These are phyloP conservation scores for Camellia oleifera DNA, from an alignment of 179 eudicot species.

Conservation along the genomic window DNA sequence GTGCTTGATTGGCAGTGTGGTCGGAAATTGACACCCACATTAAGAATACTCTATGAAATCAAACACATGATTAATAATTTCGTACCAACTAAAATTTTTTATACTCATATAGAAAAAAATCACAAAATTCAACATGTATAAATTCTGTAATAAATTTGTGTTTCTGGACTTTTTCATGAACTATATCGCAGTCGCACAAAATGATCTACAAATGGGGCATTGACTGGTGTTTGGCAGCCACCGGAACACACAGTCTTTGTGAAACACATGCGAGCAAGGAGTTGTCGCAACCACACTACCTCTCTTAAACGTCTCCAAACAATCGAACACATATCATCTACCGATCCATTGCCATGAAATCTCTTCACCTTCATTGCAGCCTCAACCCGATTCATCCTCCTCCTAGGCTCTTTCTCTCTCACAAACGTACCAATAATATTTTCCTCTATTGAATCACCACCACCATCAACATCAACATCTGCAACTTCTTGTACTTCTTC, in stretches of 20 bases:
- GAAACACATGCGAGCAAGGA: constrained; percentile 14
- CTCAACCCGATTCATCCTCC: not conserved
- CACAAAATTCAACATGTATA: no score
- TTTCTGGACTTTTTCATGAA: not conserved
- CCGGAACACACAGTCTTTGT: not conserved
- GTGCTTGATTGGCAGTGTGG: no score
- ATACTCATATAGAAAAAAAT: no score
- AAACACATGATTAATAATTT: no score
- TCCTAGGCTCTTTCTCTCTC: no score
- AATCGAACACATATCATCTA: not conserved
- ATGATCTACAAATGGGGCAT: constrained; percentile 10
- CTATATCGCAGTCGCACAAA: not conserved
- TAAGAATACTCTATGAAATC: no score
- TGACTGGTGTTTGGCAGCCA: not conserved
- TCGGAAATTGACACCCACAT: no score
- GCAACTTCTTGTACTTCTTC: not conserved
- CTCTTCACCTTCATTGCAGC: not conserved
- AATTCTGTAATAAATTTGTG: no score
- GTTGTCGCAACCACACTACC: not conserved
- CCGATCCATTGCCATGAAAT: not conserved
- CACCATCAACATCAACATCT: not conserved
- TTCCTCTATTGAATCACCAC: not conserved
- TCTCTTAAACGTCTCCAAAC: not conserved
- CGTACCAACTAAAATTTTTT: no score
- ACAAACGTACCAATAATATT: no score